Percentiles rank a stretch among this genome's conserved stretches.
Conservation (phyloP, 192 early-diverging fungal genomes). For the Coemansia sp. region DNA sequence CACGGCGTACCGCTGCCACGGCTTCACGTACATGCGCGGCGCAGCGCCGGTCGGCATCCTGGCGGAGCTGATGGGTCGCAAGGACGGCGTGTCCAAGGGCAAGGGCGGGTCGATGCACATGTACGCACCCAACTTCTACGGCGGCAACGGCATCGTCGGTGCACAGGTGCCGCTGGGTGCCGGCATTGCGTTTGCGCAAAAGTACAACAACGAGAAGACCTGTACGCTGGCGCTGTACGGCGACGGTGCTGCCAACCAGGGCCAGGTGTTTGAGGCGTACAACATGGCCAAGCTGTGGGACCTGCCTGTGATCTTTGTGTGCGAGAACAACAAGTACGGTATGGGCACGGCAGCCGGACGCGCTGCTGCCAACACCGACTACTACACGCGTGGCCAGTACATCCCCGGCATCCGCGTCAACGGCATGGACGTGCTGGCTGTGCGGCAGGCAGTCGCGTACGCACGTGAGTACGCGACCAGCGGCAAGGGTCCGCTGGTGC, state of each 20-base stretch:
- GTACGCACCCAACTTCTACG: constrained; percentile 94
- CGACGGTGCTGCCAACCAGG: constrained; percentile 98
- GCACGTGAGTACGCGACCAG: constrained; percentile 80
- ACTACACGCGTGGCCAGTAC: constrained; percentile 95
- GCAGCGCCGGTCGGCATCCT: constrained; percentile 62
- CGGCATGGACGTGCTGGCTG: constrained; percentile 94
- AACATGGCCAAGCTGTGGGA: constrained; percentile 99
- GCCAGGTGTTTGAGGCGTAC: constrained; percentile 98
- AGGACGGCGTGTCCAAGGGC: constrained; percentile 82
- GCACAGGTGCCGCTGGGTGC: constrained; percentile 90
- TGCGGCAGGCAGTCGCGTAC: constrained; percentile 77
- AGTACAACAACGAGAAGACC: constrained; percentile 74
- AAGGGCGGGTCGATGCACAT: constrained; percentile 99
- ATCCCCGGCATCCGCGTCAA: constrained; percentile 92
- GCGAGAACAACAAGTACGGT: constrained; percentile 99
- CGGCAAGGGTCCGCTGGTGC: constrained; percentile 87
- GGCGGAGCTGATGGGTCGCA: constrained; percentile 81
- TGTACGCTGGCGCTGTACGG: constrained; percentile 93
- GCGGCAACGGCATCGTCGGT: constrained; percentile 99
- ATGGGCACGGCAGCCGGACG: constrained; percentile 94
- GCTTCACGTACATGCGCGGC: constrained; percentile 89
- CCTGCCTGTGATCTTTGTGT: constrained; percentile 88
- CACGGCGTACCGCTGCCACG: constrained; percentile 98
- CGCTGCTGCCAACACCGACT: constrained; percentile 89
- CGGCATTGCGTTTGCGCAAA: constrained; percentile 88